Evolutionary conservation across 305 asterid species (phyloP).

Genomic region (Coffea humblotiana): DNA sequence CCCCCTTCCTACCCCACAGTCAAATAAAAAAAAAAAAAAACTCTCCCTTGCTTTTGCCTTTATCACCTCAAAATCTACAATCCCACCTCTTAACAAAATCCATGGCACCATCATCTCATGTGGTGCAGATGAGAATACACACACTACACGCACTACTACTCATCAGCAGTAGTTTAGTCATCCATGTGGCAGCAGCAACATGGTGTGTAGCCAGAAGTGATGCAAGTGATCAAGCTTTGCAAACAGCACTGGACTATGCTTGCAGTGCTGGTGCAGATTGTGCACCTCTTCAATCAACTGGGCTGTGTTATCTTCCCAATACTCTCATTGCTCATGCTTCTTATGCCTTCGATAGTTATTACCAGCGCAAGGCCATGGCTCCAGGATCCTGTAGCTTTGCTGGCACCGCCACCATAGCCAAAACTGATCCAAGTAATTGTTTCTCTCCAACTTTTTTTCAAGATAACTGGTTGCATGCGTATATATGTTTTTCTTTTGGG

Average conservation of each 20-base stretch:
- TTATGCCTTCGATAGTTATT: constrained; percentile 79
- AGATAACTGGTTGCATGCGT: not conserved
- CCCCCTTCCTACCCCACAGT: no score
- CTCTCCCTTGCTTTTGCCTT: constrained; percentile 20
- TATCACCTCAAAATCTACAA: constrained; percentile 2
- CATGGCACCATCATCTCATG: constrained; percentile 16
- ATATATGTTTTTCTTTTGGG: not conserved
- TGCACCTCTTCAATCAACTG: constrained; percentile 50
- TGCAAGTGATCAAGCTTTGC: constrained; percentile 58
- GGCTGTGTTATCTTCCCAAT: constrained; percentile 75
- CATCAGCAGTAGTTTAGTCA: not conserved
- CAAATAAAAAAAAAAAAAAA: no score
- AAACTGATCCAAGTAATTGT: constrained; percentile 78
- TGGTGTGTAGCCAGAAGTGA: constrained; percentile 92
- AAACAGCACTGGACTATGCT: constrained; percentile 69
- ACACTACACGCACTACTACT: not conserved
- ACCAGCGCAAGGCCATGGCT: constrained; percentile 59
- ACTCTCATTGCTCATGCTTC: constrained; percentile 83
- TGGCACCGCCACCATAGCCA: constrained; percentile 70
- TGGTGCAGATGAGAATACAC: constrained; percentile 26
- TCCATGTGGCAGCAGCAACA: constrained; percentile 30
- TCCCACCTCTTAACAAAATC: constrained; percentile 7
- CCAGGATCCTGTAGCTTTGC: constrained; percentile 77
- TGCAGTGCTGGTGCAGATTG: constrained; percentile 83
- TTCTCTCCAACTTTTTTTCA: constrained; percentile 17